Percentiles rank a stretch among this genome's conserved stretches.
phyloP scores from a whole-genome alignment of 2,329 filamentous ascomycete species.

The Botrytis paeoniae region DNA sequence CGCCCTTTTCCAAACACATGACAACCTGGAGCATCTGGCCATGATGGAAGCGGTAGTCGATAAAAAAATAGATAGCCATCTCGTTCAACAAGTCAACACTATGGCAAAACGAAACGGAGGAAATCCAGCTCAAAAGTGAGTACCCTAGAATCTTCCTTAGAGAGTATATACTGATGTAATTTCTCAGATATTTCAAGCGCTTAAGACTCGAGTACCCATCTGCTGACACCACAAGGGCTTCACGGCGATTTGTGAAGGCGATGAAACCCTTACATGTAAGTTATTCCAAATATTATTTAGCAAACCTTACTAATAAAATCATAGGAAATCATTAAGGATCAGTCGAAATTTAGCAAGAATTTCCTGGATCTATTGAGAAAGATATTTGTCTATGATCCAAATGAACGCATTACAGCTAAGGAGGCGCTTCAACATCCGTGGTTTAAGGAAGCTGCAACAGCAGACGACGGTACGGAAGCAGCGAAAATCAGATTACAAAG shows the following conservation, averaged over 20 bases:
- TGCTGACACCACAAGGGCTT: conserved; percentile 61
- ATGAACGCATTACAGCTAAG: conserved; percentile 63
- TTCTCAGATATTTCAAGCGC: conserved; percentile 62
- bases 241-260: conserved; percentile 65
- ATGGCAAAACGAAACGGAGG: conserved; percentile 55
- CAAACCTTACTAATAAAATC: conserved; percentile 26
- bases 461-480: conserved; percentile 67
- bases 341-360: conserved; percentile 56
- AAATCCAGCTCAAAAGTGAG: conserved; percentile 64
- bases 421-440: conserved; percentile 64
- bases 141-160: not conserved
- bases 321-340: conserved; percentile 64
- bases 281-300: conserved; percentile 18
- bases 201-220: conserved; percentile 64
- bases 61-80: conserved; percentile 54
- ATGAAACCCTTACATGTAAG: conserved; percentile 66
- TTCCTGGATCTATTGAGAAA: conserved; percentile 63
- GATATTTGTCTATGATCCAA: conserved; percentile 67
- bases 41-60: conserved; percentile 72
- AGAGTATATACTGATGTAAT: conserved; percentile 34
- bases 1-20: conserved; percentile 69
- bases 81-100: conserved; percentile 57
- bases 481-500: conserved; percentile 54
- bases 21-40: conserved; percentile 69
- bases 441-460: conserved; percentile 62